Percentiles rank a stretch among this genome's conserved stretches.
Evolutionary conservation across 345 rosid genomes (phyloP).

Genomic region (Cardiospermum halicacabum): DNA sequence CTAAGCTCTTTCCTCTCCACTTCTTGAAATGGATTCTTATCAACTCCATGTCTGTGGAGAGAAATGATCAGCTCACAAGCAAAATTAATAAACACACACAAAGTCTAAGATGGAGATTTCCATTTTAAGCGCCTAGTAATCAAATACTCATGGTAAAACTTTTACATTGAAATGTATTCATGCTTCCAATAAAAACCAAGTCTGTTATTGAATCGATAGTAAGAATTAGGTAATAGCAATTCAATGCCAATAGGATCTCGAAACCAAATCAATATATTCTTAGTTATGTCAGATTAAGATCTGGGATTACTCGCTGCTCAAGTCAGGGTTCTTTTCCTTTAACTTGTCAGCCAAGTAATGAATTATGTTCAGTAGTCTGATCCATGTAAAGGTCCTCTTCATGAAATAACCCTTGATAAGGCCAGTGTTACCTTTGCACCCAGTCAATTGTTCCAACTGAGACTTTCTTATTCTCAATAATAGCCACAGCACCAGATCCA

Average conservation of each 20-base stretch:
- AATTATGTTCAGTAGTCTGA: no score
- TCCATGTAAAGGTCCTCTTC: no score
- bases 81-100: neutral
- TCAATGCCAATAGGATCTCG: neutral
- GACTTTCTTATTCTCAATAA: conserved; percentile 58
- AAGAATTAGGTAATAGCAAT: neutral
- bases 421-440: conserved; percentile 62
- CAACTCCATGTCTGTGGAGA: conserved; percentile 70
- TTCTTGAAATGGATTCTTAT: conserved; percentile 35
- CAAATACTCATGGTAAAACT: neutral
- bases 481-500: conserved; percentile 86
- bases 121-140: neutral
- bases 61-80: conserved; percentile 2
- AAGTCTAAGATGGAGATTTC: conserved; percentile 1
- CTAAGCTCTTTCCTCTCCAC: conserved; percentile 41
- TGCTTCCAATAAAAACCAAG: neutral
- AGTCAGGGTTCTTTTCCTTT: no score
- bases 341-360: no score
- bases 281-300: neutral
- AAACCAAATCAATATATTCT: neutral
- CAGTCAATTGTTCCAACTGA: conserved; percentile 89
- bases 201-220: neutral
- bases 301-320: no score
- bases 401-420: conserved; percentile 3
- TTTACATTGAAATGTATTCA: neutral